Evolutionary conservation across 331 rosid genomes (phyloP).

Genomic region (Acacia pycnantha): DNA sequence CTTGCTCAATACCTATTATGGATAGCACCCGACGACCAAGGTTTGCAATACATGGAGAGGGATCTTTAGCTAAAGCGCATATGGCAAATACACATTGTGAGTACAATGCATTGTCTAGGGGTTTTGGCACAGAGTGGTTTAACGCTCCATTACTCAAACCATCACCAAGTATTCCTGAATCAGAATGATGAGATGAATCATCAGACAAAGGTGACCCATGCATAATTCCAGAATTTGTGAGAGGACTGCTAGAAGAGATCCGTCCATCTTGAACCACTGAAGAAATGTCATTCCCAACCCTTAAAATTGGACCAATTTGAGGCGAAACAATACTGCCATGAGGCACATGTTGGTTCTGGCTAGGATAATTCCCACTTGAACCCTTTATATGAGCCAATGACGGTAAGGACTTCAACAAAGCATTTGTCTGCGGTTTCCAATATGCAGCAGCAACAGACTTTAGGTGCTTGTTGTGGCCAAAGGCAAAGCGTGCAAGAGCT

Average conservation of each 20-base stretch:
- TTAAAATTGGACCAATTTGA: conserved; percentile 79
- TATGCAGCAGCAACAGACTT: conserved; percentile 90
- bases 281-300: conserved; percentile 77
- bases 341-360: conserved; percentile 48
- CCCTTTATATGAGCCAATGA: conserved; percentile 71
- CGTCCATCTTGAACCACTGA: conserved; percentile 67
- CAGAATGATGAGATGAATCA: conserved; percentile 88
- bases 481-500: conserved; percentile 95
- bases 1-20: conserved; percentile 94
- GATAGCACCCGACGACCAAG: conserved; percentile 93
- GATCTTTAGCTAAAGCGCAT: conserved; percentile 94
- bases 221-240: conserved; percentile 76
- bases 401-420: conserved; percentile 75
- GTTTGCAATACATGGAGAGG: conserved; percentile 86
- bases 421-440: conserved; percentile 93
- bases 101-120: conserved; percentile 76
- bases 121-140: conserved; percentile 61
- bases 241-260: conserved; percentile 90
- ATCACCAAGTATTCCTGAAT: conserved; percentile 88
- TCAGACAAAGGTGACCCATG: conserved; percentile 95
- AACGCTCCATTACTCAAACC: conserved; percentile 76
- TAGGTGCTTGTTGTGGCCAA: conserved; percentile 93
- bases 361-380: conserved; percentile 51
- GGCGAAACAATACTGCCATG: conserved; percentile 70
- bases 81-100: conserved; percentile 86